Percentiles rank a stretch among this genome's conserved stretches.
Evolutionary conservation across 2,329 filamentous ascomycete species (phyloP).

Genomic region (Claviceps fusiformis): DNA sequence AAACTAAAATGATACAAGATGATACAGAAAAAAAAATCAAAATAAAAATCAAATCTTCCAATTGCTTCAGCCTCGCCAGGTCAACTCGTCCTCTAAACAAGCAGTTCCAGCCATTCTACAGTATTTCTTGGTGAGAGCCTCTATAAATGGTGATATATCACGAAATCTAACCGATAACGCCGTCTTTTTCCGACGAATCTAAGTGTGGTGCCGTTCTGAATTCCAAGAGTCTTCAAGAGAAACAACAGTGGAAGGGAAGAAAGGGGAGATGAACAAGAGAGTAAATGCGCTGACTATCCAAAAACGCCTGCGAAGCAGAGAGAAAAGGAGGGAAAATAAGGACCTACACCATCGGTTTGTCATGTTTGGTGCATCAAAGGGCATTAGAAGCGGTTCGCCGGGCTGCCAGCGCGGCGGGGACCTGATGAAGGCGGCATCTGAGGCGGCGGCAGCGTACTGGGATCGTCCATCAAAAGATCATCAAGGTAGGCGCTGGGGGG

Average conservation of each 20-base stretch:
- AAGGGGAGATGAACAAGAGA: neutral
- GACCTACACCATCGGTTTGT: neutral
- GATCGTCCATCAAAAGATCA: conserved; percentile 71
- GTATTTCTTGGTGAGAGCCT: too few relatives aligned
- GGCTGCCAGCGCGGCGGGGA: conserved; percentile 9
- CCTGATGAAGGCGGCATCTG: conserved; percentile 19
- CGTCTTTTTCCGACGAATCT: neutral
- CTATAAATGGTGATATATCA: too few relatives aligned
- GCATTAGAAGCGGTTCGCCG: conserved; percentile 14
- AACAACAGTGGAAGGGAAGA: neutral
- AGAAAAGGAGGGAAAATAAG: neutral
- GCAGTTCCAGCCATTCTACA: too few relatives aligned
- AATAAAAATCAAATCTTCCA: too few relatives aligned
- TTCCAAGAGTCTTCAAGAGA: neutral
- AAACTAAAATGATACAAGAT: too few relatives aligned
- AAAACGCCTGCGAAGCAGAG: neutral
- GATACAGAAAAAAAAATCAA: too few relatives aligned
- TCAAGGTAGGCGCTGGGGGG: conserved; percentile 85
- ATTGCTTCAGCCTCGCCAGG: too few relatives aligned
- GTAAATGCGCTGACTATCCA: neutral
- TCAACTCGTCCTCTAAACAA: too few relatives aligned
- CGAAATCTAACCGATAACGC: neutral
- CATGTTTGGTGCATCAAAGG: neutral
- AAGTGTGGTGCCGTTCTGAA: neutral
- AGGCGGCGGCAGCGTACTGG: conserved; percentile 33